A percentile compares a stretch with the other conserved stretches of the same genome.
Conservation (phyloP, 192 early-diverging fungal genomes). For the Coemansia sp. region DNA sequence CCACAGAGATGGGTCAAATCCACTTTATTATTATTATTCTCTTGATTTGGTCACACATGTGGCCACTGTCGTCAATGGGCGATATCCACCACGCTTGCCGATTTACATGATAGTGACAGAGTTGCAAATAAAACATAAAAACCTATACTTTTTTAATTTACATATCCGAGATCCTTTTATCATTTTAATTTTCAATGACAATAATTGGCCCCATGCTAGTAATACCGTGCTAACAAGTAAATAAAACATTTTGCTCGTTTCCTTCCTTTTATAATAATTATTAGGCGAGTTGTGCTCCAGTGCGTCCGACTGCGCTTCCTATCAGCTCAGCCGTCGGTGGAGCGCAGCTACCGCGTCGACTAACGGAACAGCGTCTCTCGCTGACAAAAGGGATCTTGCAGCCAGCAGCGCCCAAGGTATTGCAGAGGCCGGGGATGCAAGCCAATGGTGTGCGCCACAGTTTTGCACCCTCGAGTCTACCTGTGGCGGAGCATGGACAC, state of each 20-base stretch:
- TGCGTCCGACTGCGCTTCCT: constrained; percentile 56
- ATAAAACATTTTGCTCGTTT: too few species aligned
- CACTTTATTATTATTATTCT: neutral
- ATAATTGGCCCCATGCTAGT: too few species aligned
- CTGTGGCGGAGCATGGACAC: constrained; percentile 62
- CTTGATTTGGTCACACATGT: neutral
- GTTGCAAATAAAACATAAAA: too few species aligned
- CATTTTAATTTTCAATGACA: too few species aligned
- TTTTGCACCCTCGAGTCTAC: constrained; percentile 61
- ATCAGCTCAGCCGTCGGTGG: constrained; percentile 40
- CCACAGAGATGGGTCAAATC: neutral
- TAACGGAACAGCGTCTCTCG: neutral
- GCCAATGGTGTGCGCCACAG: constrained; percentile 46
- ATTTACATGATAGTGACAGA: too few species aligned
- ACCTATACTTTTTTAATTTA: neutral
- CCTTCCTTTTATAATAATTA: neutral
- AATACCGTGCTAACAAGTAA: too few species aligned
- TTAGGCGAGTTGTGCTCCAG: constrained; percentile 40
- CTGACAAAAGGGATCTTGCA: neutral
- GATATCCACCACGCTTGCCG: neutral
- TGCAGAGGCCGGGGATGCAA: neutral
- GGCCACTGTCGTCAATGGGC: neutral
- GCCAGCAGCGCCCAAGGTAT: constrained; percentile 20
- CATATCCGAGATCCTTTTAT: too few species aligned
- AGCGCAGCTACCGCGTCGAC: neutral